Conservation (phyloP, 176 grass and related monocot genomes). For the Melocanna baccifera region DNA sequence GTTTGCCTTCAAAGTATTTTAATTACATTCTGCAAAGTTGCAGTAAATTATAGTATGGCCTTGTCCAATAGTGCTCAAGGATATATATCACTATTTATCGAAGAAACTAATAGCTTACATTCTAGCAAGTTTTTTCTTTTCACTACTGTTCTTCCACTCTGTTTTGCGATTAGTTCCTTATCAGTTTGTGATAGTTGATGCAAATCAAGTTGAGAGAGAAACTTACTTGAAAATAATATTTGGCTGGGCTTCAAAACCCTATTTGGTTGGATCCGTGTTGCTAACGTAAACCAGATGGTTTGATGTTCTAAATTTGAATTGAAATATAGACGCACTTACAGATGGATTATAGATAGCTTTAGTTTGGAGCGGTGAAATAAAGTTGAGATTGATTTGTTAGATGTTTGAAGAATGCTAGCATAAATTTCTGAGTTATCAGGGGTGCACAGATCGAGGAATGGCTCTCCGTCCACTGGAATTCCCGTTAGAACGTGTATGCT, state of each 20-base stretch:
- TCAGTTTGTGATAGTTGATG: not conserved
- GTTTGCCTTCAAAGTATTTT: constrained; percentile 49
- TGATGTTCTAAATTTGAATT: not conserved
- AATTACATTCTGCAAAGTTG: constrained; percentile 47
- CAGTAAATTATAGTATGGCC: constrained; percentile 50
- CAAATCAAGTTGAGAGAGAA: not conserved
- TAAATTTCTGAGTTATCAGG: not conserved
- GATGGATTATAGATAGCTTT: not conserved
- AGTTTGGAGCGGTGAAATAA: not conserved
- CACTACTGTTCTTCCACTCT: not conserved
- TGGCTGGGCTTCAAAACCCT: not conserved
- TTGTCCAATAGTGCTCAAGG: constrained; percentile 34
- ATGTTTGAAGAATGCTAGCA: not conserved
- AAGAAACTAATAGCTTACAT: constrained; percentile 25
- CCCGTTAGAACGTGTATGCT: not conserved
- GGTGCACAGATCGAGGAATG: not conserved
- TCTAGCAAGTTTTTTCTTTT: not conserved
- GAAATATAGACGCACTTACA: not conserved
- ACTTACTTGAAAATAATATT: not conserved
- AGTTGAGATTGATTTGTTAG: not conserved
- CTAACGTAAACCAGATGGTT: not conserved
- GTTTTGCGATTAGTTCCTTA: not conserved
- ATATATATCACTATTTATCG: constrained; percentile 52
- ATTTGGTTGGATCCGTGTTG: not conserved
- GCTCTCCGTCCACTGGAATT: not conserved